These are phyloP conservation scores for Plasmodium gallinaceum DNA, from an alignment of 169 alveolate species.

Conservation along the genomic window DNA sequence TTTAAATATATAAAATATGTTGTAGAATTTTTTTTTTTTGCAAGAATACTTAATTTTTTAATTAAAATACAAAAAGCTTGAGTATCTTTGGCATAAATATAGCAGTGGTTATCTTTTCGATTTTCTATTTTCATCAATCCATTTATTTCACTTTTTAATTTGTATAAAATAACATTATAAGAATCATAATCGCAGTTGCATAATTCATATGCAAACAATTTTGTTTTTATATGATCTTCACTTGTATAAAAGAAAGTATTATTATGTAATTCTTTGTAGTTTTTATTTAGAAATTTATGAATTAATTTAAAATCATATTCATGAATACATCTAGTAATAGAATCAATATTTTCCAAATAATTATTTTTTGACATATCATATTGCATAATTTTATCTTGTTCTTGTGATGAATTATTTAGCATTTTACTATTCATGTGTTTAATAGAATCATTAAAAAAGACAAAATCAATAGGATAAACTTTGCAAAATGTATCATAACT, in stretches of 20 bases:
- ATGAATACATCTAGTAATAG: conserved; percentile 38
- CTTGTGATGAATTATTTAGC: no score
- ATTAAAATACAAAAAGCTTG: conserved; percentile 11
- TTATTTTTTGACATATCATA: background rate
- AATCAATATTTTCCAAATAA: background rate
- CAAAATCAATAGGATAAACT: conserved; percentile 39
- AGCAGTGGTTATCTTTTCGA: conserved; percentile 35
- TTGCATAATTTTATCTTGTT: no score
- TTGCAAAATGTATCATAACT: conserved; percentile 5
- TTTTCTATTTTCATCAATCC: conserved; percentile 51
- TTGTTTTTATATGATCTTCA: conserved; percentile 14
- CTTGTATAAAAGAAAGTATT: conserved; percentile 30
- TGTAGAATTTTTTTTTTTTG: conserved; percentile 12
- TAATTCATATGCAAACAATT: conserved; percentile 41
- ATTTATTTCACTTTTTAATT: conserved; percentile 1
- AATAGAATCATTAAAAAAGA: background rate
- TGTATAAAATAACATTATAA: conserved; percentile 37
- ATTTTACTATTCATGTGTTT: no score
- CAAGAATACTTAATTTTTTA: conserved; percentile 9
- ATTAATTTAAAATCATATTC: conserved; percentile 43
- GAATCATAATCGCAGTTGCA: conserved; percentile 60
- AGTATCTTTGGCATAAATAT: conserved; percentile 42
- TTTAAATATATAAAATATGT: conserved; percentile 15
- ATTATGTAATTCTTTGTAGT: conserved; percentile 26
- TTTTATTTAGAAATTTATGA: conserved; percentile 25